Conservation (phyloP, 2,329 filamentous ascomycete species). For the Talaromyces amestolkiae region DNA sequence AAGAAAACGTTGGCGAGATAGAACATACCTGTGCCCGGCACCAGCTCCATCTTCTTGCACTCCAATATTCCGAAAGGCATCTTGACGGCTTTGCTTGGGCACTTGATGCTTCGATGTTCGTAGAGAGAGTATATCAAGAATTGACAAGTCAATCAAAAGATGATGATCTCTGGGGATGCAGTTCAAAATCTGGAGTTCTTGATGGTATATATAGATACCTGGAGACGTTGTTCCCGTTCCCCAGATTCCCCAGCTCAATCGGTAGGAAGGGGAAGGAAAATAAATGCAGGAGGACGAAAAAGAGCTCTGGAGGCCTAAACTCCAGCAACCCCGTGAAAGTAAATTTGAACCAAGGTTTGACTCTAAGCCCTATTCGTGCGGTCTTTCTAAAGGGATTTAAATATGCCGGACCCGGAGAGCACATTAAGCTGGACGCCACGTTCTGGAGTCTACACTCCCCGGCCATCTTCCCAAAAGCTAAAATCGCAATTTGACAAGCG, state of each 20-base stretch:
- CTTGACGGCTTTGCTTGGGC: background rate
- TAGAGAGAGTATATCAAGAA: background rate
- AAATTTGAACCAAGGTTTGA: background rate
- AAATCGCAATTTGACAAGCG: background rate
- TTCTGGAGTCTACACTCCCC: slow-evolving; percentile 2
- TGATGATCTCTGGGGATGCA: background rate
- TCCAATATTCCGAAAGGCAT: slow-evolving; percentile 19
- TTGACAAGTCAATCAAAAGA: background rate
- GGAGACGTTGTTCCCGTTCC: background rate
- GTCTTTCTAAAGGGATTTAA: background rate
- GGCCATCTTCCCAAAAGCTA: background rate
- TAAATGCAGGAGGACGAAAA: background rate
- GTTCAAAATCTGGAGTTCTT: background rate
- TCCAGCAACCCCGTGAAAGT: background rate
- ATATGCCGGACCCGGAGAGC: background rate
- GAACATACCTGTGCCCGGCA: slow-evolving; percentile 17
- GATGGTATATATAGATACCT: slow-evolving; percentile 2
- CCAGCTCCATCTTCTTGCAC: slow-evolving; percentile 17
- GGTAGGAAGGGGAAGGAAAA: background rate
- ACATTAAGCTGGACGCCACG: background rate
- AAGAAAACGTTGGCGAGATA: background rate
- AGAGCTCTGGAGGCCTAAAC: background rate
- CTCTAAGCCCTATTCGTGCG: background rate
- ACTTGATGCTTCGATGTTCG: background rate
- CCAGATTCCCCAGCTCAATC: slow-evolving; percentile 2